Evolutionary conservation across 2,329 filamentous ascomycete species (phyloP).

Genomic region (Dichotomopilus funicola): DNA sequence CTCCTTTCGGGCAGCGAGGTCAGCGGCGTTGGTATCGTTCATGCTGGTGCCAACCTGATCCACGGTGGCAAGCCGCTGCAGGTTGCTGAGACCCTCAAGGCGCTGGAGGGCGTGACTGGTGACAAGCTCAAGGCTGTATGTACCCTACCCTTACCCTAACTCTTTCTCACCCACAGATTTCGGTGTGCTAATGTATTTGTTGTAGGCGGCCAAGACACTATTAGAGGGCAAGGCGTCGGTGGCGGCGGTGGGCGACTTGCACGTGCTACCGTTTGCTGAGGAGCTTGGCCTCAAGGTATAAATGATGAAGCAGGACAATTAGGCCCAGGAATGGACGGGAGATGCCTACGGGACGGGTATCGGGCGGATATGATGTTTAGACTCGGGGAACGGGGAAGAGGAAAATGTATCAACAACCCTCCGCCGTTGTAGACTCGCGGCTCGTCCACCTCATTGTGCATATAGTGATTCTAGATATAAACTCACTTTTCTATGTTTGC

Average conservation of each 20-base stretch:
- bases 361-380: not conserved
- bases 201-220: slow-evolving; percentile 77
- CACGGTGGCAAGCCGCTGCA: slow-evolving; percentile 78
- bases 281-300: slow-evolving; percentile 94
- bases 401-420: slow-evolving; percentile 37
- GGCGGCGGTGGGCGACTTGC: slow-evolving; percentile 84
- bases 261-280: slow-evolving; percentile 83
- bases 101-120: slow-evolving; percentile 71
- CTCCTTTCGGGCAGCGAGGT: slow-evolving; percentile 77
- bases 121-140: slow-evolving; percentile 82
- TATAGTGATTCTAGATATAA: slow-evolving; percentile 39
- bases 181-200: not conserved
- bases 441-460: slow-evolving; percentile 35
- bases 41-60: slow-evolving; percentile 78
- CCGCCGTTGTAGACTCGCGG: slow-evolving; percentile 33
- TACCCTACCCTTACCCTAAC: not conserved
- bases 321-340: too few species aligned
- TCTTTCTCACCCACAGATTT: slow-evolving; percentile 24
- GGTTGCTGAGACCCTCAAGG: slow-evolving; percentile 70
- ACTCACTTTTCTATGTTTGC: slow-evolving; percentile 20
- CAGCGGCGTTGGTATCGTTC: slow-evolving; percentile 68
- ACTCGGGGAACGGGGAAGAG: slow-evolving; percentile 5
- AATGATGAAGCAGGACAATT: slow-evolving; percentile 28
- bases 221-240: slow-evolving; percentile 85
- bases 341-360: too few species aligned